These are phyloP conservation scores for Chlamydomonas eustigma DNA, from an alignment of 139 green algal genomes.

Conservation along the genomic window DNA sequence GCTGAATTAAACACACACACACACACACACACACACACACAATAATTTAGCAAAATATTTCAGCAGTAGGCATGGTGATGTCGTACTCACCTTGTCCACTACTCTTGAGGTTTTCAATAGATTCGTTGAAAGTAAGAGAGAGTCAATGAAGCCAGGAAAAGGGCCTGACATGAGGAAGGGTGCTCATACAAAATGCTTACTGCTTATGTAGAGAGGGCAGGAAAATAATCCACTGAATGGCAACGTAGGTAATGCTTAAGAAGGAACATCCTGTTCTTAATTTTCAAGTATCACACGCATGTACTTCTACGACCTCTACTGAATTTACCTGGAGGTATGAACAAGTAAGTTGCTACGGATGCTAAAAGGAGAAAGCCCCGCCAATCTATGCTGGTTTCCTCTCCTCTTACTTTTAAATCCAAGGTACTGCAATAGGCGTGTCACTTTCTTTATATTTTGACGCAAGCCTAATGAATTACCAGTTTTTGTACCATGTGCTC, in stretches of 20 bases:
- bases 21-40: too few species aligned
- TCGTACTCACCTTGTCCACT: neutral
- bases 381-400: slow-evolving; percentile 63
- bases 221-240: too few species aligned
- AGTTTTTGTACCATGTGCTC: too few species aligned
- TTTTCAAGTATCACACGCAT: too few species aligned
- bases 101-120: neutral
- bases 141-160: slow-evolving; percentile 5
- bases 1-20: too few species aligned
- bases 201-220: neutral
- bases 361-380: slow-evolving; percentile 49
- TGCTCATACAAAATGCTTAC: too few species aligned
- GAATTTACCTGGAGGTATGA: slow-evolving; percentile 54
- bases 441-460: neutral
- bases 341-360: slow-evolving; percentile 53
- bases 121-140: neutral
- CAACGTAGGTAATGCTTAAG: too few species aligned
- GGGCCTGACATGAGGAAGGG: neutral
- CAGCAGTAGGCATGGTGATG: neutral
- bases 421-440: slow-evolving; percentile 62
- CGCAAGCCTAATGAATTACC: too few species aligned
- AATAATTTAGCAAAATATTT: too few species aligned
- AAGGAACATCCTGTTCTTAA: too few species aligned
- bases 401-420: slow-evolving; percentile 75
- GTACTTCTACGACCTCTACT: too few species aligned